phyloP scores from a whole-genome alignment of 306 rosid species.

The Malus orientalis region DNA sequence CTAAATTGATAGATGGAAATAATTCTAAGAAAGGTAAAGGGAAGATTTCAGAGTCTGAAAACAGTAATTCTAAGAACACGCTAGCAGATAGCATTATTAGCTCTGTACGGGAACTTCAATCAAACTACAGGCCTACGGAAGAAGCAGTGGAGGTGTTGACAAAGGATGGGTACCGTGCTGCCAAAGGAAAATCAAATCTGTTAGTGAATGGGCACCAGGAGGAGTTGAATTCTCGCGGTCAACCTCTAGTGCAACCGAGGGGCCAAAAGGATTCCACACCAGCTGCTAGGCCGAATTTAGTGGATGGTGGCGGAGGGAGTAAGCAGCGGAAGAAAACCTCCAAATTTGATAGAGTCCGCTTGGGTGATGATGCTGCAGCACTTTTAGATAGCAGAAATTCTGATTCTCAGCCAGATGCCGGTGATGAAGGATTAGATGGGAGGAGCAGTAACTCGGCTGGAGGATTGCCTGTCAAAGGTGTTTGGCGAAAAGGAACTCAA shows the following conservation, averaged over 20 bases:
- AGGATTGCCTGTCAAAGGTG: constrained; percentile 73
- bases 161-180: constrained; percentile 63
- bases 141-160: constrained; percentile 58
- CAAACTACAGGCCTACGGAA: constrained; percentile 45
- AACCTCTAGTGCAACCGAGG: constrained; percentile 24
- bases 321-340: constrained; percentile 78
- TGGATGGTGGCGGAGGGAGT: constrained; percentile 55
- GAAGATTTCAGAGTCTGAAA: constrained; percentile 36
- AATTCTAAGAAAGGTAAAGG: constrained; percentile 70
- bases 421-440: constrained; percentile 22
- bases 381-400: constrained; percentile 35
- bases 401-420: constrained; percentile 25
- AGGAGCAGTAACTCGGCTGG: constrained; percentile 26
- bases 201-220: constrained; percentile 20
- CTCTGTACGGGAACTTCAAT: constrained; percentile 65
- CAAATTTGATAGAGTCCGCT: constrained; percentile 64
- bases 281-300: constrained; percentile 34
- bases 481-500: constrained; percentile 74
- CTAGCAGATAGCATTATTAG: constrained; percentile 56
- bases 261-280: constrained; percentile 31
- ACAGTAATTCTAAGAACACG: constrained; percentile 31
- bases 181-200: constrained; percentile 48
- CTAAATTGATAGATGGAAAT: constrained; percentile 27
- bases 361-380: constrained; percentile 75
- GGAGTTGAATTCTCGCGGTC: constrained; percentile 31